Evolutionary conservation across 2,329 filamentous ascomycete species (phyloP).

Genomic region (Aspergillus sp.): DNA sequence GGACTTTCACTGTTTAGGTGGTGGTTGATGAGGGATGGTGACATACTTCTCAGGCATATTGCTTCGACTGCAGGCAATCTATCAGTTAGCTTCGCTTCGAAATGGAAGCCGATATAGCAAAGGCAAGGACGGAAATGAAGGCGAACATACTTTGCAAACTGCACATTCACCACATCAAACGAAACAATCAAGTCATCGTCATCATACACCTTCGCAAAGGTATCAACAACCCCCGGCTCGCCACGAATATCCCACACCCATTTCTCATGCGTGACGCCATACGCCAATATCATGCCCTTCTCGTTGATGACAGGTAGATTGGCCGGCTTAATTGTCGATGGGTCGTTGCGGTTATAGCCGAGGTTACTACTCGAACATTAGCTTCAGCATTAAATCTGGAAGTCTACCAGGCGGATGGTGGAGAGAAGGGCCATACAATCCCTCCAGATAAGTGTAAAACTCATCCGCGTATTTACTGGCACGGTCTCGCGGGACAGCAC

Average conservation of each 20-base stretch:
- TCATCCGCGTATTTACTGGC: conserved; percentile 33
- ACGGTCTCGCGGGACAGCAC: conserved; percentile 43
- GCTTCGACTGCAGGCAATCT: conserved; percentile 7
- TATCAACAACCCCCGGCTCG: conserved; percentile 48
- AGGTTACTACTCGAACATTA: conserved; percentile 23
- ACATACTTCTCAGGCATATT: conserved; percentile 16
- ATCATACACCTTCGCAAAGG: conserved; percentile 49
- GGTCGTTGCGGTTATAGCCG: conserved; percentile 38
- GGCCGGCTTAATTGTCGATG: conserved; percentile 32
- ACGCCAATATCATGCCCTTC: conserved; percentile 51
- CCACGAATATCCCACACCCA: conserved; percentile 50
- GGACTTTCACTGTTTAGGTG: not conserved
- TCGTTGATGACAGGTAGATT: conserved; percentile 44
- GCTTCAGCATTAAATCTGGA: not conserved
- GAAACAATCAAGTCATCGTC: conserved; percentile 51
- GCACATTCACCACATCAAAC: conserved; percentile 50
- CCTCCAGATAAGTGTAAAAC: conserved; percentile 22
- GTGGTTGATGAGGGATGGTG: too few species aligned
- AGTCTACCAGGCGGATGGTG: not conserved
- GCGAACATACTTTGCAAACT: conserved; percentile 37
- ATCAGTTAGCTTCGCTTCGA: not conserved
- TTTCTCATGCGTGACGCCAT: conserved; percentile 50
- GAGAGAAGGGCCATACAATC: conserved; percentile 17
- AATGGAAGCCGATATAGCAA: too few species aligned
- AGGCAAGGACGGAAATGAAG: too few species aligned